Conservation (phyloP, 2,329 filamentous ascomycete genomes). For the Tympanopsis confertula region DNA sequence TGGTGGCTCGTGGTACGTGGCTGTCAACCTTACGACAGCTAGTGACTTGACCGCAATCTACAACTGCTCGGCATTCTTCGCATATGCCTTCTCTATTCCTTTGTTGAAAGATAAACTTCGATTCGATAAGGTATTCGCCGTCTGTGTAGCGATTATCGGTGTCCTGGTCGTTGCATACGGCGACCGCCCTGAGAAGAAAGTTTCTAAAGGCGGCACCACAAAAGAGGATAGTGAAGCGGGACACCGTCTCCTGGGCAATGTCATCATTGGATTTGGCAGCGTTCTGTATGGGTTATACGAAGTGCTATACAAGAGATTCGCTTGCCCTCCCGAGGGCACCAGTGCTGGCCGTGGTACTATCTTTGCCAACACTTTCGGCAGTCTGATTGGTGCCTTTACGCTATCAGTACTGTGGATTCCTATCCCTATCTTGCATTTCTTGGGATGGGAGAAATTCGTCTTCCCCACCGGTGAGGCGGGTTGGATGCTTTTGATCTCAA, state of each 20-base stretch:
- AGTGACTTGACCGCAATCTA: constrained; percentile 95
- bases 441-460: constrained; percentile 72
- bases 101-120: constrained; percentile 76
- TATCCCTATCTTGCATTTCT: constrained; percentile 68
- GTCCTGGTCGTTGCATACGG: constrained; percentile 95
- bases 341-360: constrained; percentile 81
- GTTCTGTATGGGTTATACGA: constrained; percentile 42
- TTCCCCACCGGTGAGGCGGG: constrained; percentile 69
- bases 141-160: constrained; percentile 74
- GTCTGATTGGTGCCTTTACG: constrained; percentile 77
- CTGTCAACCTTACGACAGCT: constrained; percentile 83
- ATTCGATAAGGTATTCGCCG: constrained; percentile 74
- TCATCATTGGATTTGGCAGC: constrained; percentile 47
- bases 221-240: constrained; percentile 29
- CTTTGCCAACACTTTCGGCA: constrained; percentile 87
- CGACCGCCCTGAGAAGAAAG: constrained; percentile 32
- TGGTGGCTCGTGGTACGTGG: constrained; percentile 88
- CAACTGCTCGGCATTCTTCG: constrained; percentile 98
- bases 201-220: background rate
- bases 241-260: constrained; percentile 69
- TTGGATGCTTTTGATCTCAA: constrained; percentile 68
- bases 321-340: constrained; percentile 84
- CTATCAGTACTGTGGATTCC: constrained; percentile 84
- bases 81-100: constrained; percentile 91
- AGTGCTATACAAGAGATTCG: constrained; percentile 85